Evolutionary conservation across 2,329 filamentous ascomycete species (phyloP), one percentile per base, ranked within the genome.

Genomic region (Metarhizium anisopliae): DNA sequence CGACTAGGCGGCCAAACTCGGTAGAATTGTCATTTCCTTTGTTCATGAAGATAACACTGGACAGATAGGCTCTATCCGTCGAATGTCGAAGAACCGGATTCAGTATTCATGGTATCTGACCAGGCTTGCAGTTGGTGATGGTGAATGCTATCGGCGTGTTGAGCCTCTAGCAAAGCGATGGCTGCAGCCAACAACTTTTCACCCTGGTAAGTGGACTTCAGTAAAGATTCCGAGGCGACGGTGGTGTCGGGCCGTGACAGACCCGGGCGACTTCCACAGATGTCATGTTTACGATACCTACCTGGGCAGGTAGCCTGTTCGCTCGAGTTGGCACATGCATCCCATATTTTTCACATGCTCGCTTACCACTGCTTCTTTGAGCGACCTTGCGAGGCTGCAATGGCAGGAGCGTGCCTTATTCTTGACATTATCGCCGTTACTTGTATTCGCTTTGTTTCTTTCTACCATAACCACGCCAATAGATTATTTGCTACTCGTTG

Each of bases 351-450:
- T 29, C 36, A 7, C 13, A 6, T 40, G 10, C 50, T 58, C 57
- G 57, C 57, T 56, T 58, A 56, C 43, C 14, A 29, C 55, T 56
- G 14, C 57, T 56, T n/a, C 47, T 56, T 58, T 55, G 14, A 32
- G 56, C 30, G 30, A 51, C 47, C 25, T 5, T 43, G 5, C 25
- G 20, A 16, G 18, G 25, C 50, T 52, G 8, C 49, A 43, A 18
- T 38, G 52, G 55, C 55, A 57, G 40, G 55, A 54, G 52, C 55
- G 52, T 47, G 52, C 49, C 50, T 14, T 42, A 11, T 42, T 36
- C 50, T 54, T 50, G 16, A 32, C 43, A 49, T 55, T 50, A 47
- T 43, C 50, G 4, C 52, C 45, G 50, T 35, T 47, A 29, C 11
- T 13, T 35, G 14, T 32, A 38, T 50, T 35, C 29, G 13, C 16